Conservation (phyloP, 2,329 filamentous ascomycete species). For the Pseudogymnoascus sp. region DNA sequence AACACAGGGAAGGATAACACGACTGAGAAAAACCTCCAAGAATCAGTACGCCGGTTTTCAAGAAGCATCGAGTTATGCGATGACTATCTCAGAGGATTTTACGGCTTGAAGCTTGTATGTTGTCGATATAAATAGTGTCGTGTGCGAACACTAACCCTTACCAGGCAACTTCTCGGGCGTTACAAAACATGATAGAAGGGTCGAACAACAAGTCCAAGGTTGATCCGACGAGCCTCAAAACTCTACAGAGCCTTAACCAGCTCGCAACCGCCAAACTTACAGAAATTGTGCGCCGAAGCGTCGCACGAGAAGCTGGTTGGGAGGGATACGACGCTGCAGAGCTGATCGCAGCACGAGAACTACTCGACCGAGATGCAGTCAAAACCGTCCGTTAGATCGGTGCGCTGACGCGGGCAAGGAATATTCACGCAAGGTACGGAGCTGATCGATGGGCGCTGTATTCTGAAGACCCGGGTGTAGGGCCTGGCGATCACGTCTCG, state of each 20-base stretch:
- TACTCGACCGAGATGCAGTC: slow-evolving; percentile 23
- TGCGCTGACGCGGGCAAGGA: neutral
- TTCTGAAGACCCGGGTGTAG: slow-evolving; percentile 7
- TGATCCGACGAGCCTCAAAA: slow-evolving; percentile 40
- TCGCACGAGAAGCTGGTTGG: slow-evolving; percentile 57
- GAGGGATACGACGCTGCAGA: slow-evolving; percentile 66
- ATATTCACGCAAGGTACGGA: slow-evolving; percentile 20
- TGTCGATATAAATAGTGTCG: neutral
- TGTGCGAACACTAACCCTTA: slow-evolving; percentile 21
- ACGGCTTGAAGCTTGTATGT: slow-evolving; percentile 74
- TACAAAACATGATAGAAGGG: slow-evolving; percentile 13
- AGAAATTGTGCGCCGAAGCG: slow-evolving; percentile 63
- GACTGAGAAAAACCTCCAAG: slow-evolving; percentile 49
- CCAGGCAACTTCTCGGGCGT: slow-evolving; percentile 24
- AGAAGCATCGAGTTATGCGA: slow-evolving; percentile 91
- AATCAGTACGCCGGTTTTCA: slow-evolving; percentile 77
- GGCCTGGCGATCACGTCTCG: slow-evolving; percentile 2
- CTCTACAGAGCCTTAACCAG: slow-evolving; percentile 61
- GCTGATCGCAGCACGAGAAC: slow-evolving; percentile 60
- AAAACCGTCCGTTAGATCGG: slow-evolving; percentile 23
- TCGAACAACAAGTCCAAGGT: neutral
- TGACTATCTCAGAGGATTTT: slow-evolving; percentile 84
- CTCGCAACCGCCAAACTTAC: slow-evolving; percentile 65
- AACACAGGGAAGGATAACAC: slow-evolving; percentile 32
- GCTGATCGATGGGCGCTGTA: neutral